A percentile compares a stretch with the other conserved stretches of the same genome.
Evolutionary conservation across 345 rosid genomes (phyloP).

Genomic region (Eucalyptus urophylla): DNA sequence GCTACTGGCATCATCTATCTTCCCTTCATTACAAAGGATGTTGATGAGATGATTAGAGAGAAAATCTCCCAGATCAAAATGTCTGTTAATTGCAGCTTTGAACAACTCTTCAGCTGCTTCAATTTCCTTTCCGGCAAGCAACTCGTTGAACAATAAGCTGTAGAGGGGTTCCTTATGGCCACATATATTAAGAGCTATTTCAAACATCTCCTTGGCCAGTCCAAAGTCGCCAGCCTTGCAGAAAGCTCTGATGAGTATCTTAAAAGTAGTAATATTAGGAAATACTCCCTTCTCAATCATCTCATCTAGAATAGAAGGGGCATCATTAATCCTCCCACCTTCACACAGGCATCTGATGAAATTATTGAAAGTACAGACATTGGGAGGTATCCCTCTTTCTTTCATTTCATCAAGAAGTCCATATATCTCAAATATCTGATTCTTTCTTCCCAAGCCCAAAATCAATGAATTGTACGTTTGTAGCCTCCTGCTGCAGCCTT

Average conservation of each 20-base stretch:
- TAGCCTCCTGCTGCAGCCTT: conserved; percentile 63
- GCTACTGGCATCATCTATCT: conserved; percentile 49
- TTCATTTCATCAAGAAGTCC: conserved; percentile 94
- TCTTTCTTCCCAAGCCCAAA: conserved; percentile 65
- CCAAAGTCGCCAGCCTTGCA: conserved; percentile 54
- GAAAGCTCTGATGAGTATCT: conserved; percentile 63
- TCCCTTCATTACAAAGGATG: conserved; percentile 55
- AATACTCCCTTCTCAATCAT: conserved; percentile 67
- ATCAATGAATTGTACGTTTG: conserved; percentile 87
- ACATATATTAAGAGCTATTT: conserved; percentile 60
- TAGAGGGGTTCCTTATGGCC: conserved; percentile 82
- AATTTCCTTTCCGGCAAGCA: conserved; percentile 50
- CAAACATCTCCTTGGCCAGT: conserved; percentile 64
- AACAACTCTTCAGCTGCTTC: conserved; percentile 57
- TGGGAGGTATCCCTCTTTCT: conserved; percentile 78
- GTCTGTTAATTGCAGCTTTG: conserved; percentile 59
- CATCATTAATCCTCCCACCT: conserved; percentile 68
- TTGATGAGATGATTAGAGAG: conserved; percentile 59
- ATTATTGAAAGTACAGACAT: conserved; percentile 67
- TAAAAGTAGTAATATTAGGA: conserved; percentile 68
- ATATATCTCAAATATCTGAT: conserved; percentile 78
- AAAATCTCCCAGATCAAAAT: conserved; percentile 51
- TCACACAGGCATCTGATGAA: conserved; percentile 72
- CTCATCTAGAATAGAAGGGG: conserved; percentile 65
- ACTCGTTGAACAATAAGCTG: conserved; percentile 70